Evolutionary conservation across 2,329 filamentous ascomycete genomes (phyloP).

Genomic region (Colletotrichum sp.): DNA sequence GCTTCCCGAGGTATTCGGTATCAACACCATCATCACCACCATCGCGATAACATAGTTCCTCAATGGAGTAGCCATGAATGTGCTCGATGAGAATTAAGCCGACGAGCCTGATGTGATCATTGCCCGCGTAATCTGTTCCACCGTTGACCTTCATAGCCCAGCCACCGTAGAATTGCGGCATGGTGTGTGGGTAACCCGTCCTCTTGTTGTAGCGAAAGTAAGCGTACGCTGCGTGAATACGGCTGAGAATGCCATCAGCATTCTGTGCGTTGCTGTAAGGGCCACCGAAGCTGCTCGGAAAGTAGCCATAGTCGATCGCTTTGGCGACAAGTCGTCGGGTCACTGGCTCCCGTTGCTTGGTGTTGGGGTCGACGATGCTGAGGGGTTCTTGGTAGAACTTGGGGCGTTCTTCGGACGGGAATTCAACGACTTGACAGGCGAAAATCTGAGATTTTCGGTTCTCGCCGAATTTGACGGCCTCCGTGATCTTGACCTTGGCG

Average conservation of each 20-base stretch:
- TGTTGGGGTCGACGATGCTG: background rate
- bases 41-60: background rate
- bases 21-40: no score
- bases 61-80: background rate
- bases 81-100: background rate
- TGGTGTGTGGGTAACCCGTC: background rate
- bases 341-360: background rate
- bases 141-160: background rate
- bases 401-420: background rate
- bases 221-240: background rate
- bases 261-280: rapidly evolving
- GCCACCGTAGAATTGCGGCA: background rate
- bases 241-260: background rate
- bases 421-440: background rate
- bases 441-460: background rate
- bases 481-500: background rate
- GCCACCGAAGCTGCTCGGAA: background rate
- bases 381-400: background rate
- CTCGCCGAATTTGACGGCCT: background rate
- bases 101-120: background rate
- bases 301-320: background rate
- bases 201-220: background rate
- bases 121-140: no score
- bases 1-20: background rate
- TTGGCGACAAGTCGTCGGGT: background rate